Evolutionary conservation across 306 rosid genomes (phyloP).

Genomic region (Rubus idaeus): DNA sequence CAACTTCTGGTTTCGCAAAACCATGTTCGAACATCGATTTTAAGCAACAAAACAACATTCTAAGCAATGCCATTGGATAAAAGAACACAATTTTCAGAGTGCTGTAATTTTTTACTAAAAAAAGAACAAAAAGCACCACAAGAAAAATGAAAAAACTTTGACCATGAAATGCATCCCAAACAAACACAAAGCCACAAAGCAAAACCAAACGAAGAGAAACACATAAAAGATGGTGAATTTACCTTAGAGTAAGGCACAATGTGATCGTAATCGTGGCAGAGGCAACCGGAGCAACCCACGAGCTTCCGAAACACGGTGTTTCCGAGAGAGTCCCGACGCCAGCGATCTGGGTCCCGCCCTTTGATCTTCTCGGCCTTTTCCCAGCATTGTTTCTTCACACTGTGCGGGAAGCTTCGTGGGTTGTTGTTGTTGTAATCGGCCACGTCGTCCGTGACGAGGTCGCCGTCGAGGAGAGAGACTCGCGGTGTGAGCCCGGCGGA

Average conservation of each 20-base stretch:
- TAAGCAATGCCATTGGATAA: not conserved
- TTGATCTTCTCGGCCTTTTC: constrained; percentile 76
- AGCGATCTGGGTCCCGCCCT: constrained; percentile 90
- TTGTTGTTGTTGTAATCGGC: constrained; percentile 31
- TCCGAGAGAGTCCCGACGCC: constrained; percentile 88
- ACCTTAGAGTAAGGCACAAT: constrained; percentile 91
- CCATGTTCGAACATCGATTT: not conserved
- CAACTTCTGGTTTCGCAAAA: not conserved
- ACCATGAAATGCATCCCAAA: not conserved
- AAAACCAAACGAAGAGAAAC: not conserved
- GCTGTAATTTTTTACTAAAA: not conserved
- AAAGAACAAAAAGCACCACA: not conserved
- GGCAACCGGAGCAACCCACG: constrained; percentile 87
- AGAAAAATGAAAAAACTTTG: not conserved
- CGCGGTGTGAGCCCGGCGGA: constrained; percentile 31
- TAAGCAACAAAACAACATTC: not conserved
- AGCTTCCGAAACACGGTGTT: constrained; percentile 82
- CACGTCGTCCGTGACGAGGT: constrained; percentile 28
- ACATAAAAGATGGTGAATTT: not conserved
- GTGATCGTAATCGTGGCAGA: constrained; percentile 92
- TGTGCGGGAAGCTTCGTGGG: constrained; percentile 74
- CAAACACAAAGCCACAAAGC: constrained; percentile 15
- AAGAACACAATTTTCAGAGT: not conserved
- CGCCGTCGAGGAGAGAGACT: constrained; percentile 37
- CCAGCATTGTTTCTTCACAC: constrained; percentile 85